A percentile compares a stretch with the other conserved stretches of the same genome.
These are phyloP conservation scores for Malus hybrid DNA, from an alignment of 331 rosid species.

Conservation along the genomic window DNA sequence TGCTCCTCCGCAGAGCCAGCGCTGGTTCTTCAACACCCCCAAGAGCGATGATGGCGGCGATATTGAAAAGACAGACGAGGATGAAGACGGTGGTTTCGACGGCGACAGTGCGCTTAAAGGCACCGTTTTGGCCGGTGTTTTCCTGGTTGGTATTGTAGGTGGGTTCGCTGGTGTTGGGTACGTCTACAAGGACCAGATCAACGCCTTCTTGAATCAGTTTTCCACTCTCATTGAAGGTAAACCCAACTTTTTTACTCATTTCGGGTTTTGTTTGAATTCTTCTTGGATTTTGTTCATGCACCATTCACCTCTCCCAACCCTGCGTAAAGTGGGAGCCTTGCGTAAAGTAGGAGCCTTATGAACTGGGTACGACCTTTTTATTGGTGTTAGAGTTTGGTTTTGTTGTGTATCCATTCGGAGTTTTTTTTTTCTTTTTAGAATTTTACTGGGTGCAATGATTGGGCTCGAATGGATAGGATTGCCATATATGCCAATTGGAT, in stretches of 20 bases:
- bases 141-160: slow-evolving; percentile 70
- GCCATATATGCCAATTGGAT: background rate
- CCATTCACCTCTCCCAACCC: no score
- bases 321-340: no score
- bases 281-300: background rate
- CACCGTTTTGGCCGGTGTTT: slow-evolving; percentile 64
- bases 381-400: background rate
- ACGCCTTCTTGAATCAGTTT: slow-evolving; percentile 55
- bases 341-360: no score
- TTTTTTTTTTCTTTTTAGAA: background rate
- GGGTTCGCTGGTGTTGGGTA: slow-evolving; percentile 72
- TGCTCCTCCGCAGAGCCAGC: slow-evolving; percentile 46
- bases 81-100: slow-evolving; percentile 8
- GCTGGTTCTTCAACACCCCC: slow-evolving; percentile 47
- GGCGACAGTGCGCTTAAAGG: slow-evolving; percentile 58
- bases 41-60: slow-evolving; percentile 22
- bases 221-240: slow-evolving; percentile 77
- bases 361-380: no score
- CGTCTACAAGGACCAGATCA: slow-evolving; percentile 67
- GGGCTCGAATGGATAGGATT: background rate
- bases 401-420: background rate
- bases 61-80: background rate
- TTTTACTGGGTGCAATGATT: background rate
- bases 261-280: background rate
- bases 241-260: background rate